Conservation (phyloP, 1,284 basidiomycete species). For the Rhodotorula glutinis region DNA sequence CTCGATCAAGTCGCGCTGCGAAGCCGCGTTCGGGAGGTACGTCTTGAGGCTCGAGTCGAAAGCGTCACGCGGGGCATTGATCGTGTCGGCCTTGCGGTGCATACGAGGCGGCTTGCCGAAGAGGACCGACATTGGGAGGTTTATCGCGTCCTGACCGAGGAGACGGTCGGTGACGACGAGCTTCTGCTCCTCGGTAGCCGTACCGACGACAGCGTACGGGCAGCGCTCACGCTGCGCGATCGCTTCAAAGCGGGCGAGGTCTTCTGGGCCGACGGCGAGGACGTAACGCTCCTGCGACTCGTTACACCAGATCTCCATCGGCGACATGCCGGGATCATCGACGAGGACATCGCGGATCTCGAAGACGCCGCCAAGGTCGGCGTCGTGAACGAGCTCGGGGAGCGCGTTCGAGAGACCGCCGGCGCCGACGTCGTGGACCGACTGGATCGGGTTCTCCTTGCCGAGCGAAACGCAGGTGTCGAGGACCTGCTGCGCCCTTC, state of each 20-base stretch:
- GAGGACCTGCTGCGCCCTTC: slow-evolving; percentile 95
- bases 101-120: slow-evolving; percentile 97
- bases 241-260: slow-evolving; percentile 60
- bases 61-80: slow-evolving; percentile 54
- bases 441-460: slow-evolving; percentile 77
- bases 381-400: slow-evolving; percentile 95
- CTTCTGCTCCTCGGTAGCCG: slow-evolving; percentile 70
- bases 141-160: slow-evolving; percentile 73
- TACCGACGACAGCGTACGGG: slow-evolving; percentile 86
- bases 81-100: slow-evolving; percentile 67
- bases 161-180: slow-evolving; percentile 87
- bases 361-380: slow-evolving; percentile 82
- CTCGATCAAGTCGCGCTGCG: slow-evolving; percentile 50
- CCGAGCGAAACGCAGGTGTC: slow-evolving; percentile 76
- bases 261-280: slow-evolving; percentile 69
- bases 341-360: slow-evolving; percentile 92
- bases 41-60: slow-evolving; percentile 71
- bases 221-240: slow-evolving; percentile 87
- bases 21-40: slow-evolving; percentile 58
- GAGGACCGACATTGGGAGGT: slow-evolving; percentile 88
- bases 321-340: slow-evolving; percentile 90
- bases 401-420: slow-evolving; percentile 95
- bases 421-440: slow-evolving; percentile 97
- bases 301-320: slow-evolving; percentile 99
- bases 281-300: slow-evolving; percentile 98